Base-by-base conservation (phyloP, 2,329 filamentous ascomycete genomes). In the Metarhizium sp. region DNA sequence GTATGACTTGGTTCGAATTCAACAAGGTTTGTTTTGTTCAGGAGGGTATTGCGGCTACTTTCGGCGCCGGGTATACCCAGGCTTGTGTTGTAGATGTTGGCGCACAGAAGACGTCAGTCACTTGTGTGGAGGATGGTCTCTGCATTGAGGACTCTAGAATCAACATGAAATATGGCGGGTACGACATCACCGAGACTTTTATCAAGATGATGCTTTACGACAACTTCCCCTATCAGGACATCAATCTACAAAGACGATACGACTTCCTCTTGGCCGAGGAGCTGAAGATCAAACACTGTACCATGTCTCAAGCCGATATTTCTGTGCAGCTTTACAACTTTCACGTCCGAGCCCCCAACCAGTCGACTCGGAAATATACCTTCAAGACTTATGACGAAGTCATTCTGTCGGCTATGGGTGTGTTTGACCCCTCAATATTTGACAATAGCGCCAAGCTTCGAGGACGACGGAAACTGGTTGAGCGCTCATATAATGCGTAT, bases 361-460 rank as follows among this genome's bases (percentile, higher is more conserved):
- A 96, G 67, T 87, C 94, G 52, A 99, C 94, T 1, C 82, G 86
- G 59, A 96, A 96, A 71, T 97, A 95, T 71, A 83, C 85, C 45
- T 97, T 96, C 78, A 97, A 97, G 76, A 92, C 89, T 1, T 99
- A 97, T 66, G 94, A 99, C 62, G 94, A 97, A 70, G 88, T 95
- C 25, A 89, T 95, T 62, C 78, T 99, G n/a, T 88, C 94, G 0
- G 88, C 92, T 1, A 90, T 96, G 86, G 92, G 91, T n/a, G 88
- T 92, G 64, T 96, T 95, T 69, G 88, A 92, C 58, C 92, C 94
- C 0, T 76, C 81, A 2, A 87, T 96, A 54, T 96, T 97, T 62
- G 90, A 95, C 67, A 87, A 91, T 63, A 83, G 80, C 32, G 73
- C 80, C 40, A 99, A 99, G 74, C 80, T 97, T 11, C 75, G 79